Conservation (phyloP, 208 protist species). For the Leishmania braziliensis region DNA sequence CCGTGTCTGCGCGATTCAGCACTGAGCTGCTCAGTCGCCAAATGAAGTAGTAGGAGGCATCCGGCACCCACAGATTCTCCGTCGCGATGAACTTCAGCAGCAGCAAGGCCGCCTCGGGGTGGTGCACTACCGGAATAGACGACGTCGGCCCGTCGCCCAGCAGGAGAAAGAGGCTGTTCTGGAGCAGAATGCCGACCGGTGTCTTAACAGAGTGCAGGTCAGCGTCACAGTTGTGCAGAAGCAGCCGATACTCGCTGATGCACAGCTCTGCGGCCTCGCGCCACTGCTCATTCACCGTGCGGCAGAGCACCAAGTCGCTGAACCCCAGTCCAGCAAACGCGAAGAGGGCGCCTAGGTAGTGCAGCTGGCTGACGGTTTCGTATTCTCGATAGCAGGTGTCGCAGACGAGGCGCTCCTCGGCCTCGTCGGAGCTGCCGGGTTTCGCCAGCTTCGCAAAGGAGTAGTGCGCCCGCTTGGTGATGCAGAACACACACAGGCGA, state of each 20-base stretch:
- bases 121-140: conserved; percentile 33
- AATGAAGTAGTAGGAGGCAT: conserved; percentile 39
- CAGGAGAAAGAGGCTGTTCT: conserved; percentile 61
- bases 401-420: conserved; percentile 59
- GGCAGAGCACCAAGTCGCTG: conserved; percentile 61
- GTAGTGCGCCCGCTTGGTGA: conserved; percentile 50
- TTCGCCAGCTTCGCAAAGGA: conserved; percentile 76
- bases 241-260: conserved; percentile 71
- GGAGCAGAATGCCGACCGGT: conserved; percentile 49
- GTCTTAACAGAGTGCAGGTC: conserved; percentile 44
- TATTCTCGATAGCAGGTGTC: conserved; percentile 58
- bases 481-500: conserved; percentile 63
- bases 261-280: conserved; percentile 72
- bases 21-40: conserved; percentile 29
- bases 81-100: conserved; percentile 46
- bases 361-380: conserved; percentile 46
- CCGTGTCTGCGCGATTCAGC: conserved; percentile 30
- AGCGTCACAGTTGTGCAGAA: conserved; percentile 57
- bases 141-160: conserved; percentile 33
- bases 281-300: conserved; percentile 69
- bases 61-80: conserved; percentile 38
- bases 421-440: conserved; percentile 52
- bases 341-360: conserved; percentile 70
- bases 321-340: conserved; percentile 58
- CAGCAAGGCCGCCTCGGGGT: conserved; percentile 44